phyloP scores from a whole-genome alignment of 2,329 filamentous ascomycete genomes.

The Aspergillus carbonarius region DNA sequence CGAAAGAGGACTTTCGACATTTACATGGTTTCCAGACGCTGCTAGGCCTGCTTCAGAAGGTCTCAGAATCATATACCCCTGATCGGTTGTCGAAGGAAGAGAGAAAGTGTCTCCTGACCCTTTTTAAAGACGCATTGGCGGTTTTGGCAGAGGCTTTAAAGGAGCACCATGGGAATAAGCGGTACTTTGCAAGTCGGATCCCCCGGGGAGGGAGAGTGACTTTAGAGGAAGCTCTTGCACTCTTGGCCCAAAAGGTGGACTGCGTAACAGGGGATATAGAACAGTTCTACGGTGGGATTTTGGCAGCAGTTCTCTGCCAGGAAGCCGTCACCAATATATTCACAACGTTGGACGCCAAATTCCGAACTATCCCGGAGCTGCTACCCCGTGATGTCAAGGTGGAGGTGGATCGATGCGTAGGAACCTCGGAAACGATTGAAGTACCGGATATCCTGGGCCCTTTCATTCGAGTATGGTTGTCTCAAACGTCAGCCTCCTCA shows the following conservation, averaged over 20 bases:
- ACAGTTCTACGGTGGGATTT: constrained; percentile 77
- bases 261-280: constrained; percentile 58
- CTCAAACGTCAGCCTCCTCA: constrained; percentile 56
- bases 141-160: constrained; percentile 74
- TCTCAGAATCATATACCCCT: constrained; percentile 71
- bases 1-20: constrained; percentile 80
- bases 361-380: constrained; percentile 15
- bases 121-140: constrained; percentile 57
- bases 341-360: constrained; percentile 37
- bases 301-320: constrained; percentile 78
- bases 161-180: constrained; percentile 79
- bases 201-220: constrained; percentile 76
- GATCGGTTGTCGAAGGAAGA: constrained; percentile 59
- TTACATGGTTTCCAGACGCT: constrained; percentile 75
- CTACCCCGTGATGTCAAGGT: constrained; percentile 26
- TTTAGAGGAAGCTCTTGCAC: constrained; percentile 68
- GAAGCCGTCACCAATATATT: constrained; percentile 71
- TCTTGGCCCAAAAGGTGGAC: constrained; percentile 60
- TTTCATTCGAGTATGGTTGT: constrained; percentile 53
- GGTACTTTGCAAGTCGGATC: constrained; percentile 78
- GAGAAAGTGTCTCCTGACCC: constrained; percentile 66
- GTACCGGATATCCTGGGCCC: constrained; percentile 40
- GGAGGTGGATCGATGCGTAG: constrained; percentile 38
- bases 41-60: constrained; percentile 66
- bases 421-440: constrained; percentile 44